Evolutionary conservation across 2,329 filamentous ascomycete genomes (phyloP), one percentile per base, ranked within the genome.

Genomic region (Nemania sp.): DNA sequence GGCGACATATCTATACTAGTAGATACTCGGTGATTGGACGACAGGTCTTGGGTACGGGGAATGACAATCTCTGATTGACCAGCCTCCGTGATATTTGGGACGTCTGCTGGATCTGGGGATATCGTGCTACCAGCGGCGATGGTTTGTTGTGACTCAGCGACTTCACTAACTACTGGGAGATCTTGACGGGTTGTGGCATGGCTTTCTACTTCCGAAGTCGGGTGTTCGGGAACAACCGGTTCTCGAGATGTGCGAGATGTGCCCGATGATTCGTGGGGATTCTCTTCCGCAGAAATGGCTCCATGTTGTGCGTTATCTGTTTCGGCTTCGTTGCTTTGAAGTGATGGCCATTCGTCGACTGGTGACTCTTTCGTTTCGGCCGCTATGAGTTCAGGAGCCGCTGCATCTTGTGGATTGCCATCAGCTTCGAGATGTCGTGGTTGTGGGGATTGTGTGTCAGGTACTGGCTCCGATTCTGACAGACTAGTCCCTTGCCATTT

Each of bases 321-420:
- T 65, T 77, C 76, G 49, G 71, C 69, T 60, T 75, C 77, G 60
- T 73, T 74, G 32, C 65, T 67, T 5, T 57, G 57, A 42, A 59
- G 57, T 42, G 65, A 67, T 59, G 57, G 60, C 60, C 64, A 56
- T 52, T 73, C 69, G 54, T 67, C 56, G 37, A 65, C 62, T 17
- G 64, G 57, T 20, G 56, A 12, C 45, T 60, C 64, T 18, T 47
- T 60, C 20, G 40, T 40, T 39, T 63, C 62, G 17, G 34, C 47
- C 37, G 63, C 63, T 54, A 46, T 49, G 25, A 18, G 39, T 21
- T 62, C 53, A 13, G 15, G 20, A 12, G 49, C 18, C 7, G 18
- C 34, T 18, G 18, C 48, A 40, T 60, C 57, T 46, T 49, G 56
- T 18, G 37, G 18, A 34, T 53, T 57, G 17, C 32, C 39, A 18